Conservation (phyloP, 2,329 filamentous ascomycete genomes). For the Cladosporium sp. region DNA sequence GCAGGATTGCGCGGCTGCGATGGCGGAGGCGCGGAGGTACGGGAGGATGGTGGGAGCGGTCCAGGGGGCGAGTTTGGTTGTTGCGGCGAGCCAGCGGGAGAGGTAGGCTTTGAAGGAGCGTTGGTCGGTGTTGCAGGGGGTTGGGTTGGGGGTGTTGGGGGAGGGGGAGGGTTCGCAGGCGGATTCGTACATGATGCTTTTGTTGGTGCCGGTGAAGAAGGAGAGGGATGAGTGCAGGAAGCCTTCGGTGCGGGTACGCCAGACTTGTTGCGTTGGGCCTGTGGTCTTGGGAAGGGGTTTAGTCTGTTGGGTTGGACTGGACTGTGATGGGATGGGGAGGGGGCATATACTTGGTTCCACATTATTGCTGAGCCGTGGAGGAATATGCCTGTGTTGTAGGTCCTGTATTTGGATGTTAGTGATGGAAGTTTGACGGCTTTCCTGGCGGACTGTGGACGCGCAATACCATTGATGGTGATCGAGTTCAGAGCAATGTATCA, state of each 20-base stretch:
- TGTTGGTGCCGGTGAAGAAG: conserved; percentile 35
- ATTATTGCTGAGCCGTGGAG: conserved; percentile 45
- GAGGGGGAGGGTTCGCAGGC: conserved; percentile 38
- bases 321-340: neutral
- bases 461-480: conserved; percentile 42
- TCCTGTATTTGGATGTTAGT: conserved; percentile 35
- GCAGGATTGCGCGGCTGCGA: conserved; percentile 51
- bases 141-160: conserved; percentile 9
- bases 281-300: conserved; percentile 21
- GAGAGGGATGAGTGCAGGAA: conserved; percentile 28
- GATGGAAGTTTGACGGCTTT: neutral
- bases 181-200: conserved; percentile 40
- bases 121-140: conserved; percentile 42
- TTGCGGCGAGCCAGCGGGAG: conserved; percentile 46
- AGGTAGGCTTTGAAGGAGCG: conserved; percentile 41
- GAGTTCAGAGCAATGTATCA: conserved; percentile 40
- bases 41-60: conserved; percentile 48
- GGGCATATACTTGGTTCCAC: conserved; percentile 34
- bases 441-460: too few species aligned
- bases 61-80: conserved; percentile 55
- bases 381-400: conserved; percentile 42
- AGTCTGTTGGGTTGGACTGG: neutral
- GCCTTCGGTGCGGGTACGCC: conserved; percentile 21
- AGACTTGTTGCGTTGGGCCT: conserved; percentile 18
- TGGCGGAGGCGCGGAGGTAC: conserved; percentile 48